Base-by-base conservation (phyloP, 345 rosid species). In the Erodium maritimum region DNA sequence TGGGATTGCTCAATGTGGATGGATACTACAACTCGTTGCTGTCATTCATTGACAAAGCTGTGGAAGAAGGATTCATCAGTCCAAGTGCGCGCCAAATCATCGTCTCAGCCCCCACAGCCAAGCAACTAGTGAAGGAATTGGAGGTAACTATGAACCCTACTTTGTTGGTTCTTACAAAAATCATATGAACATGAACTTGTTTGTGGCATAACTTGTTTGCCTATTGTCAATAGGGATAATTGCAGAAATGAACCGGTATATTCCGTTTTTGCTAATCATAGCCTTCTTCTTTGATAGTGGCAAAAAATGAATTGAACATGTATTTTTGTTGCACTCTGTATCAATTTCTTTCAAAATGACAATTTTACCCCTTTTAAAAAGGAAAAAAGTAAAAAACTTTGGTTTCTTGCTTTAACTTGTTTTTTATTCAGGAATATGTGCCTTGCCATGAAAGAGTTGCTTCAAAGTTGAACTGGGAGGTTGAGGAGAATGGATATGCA, bases 1-100 rank as follows among this genome's bases (percentile, higher is more conserved):
- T 93, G 72, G 99, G 99, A 62, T 73, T 93, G 94, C 74, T 93
- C 59, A 93, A 93, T 68, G 96, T 93, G 62, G 99, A 93, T 78
- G 99, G 99, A 64, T 93, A 84, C 87, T 93, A 93, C 76, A 93
- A 93, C 69, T 89, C 99, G 34, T 72, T 93, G 71, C 91, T 93
- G 55, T 93, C 94, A 13, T 93, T 93, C 63, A 82, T 93, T 42
- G 96, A 93, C 66, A 93, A 87, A 79, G 99, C 99, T 5, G 99
- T 93, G 29, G 99, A 93, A 77, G 99, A 93, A 61, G 96, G 99
- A 52, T 93, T 93, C 69, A 69, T 89, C 52, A 81, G 80, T 62
- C 73, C 99, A 1, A 83, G 73, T 73, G 99, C 96, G 12, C 84
- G 99, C 59, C 80, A 85, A 68, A 93, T 93, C 72, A 85, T 93